phyloP scores from a whole-genome alignment of 2,329 filamentous ascomycete species.

The Hymenotorrendiella dingleyae region DNA sequence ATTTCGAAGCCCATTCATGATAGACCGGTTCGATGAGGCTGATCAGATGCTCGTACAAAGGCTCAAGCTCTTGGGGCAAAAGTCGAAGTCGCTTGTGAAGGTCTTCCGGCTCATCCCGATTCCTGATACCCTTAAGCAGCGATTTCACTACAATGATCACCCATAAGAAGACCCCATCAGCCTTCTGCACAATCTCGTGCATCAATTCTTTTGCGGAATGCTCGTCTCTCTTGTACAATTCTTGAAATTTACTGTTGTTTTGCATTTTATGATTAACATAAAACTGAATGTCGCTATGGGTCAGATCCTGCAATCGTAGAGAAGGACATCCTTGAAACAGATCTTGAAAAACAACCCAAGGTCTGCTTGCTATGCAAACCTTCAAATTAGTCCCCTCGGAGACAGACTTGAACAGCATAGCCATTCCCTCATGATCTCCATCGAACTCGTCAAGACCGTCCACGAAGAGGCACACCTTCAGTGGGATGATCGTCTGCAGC shows the following conservation, averaged over 20 bases:
- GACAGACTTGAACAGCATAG: background rate
- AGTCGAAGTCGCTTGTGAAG: background rate
- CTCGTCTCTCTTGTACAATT: background rate
- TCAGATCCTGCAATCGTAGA: conserved; percentile 7
- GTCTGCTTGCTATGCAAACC: conserved; percentile 7
- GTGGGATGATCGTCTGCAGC: background rate
- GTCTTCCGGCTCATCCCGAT: conserved; percentile 3
- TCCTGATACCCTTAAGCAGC: conserved; percentile 1
- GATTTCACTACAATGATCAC: conserved; percentile 8
- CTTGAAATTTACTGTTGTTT: background rate
- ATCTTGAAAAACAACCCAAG: conserved; percentile 2
- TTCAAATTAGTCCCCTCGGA: background rate
- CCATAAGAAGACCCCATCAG: conserved; percentile 9
- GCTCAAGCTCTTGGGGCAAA: conserved; percentile 4
- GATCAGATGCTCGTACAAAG: conserved; percentile 2
- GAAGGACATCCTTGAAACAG: background rate
- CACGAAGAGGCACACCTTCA: conserved; percentile 8
- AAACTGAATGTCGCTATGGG: conserved; percentile 2
- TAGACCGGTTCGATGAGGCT: background rate
- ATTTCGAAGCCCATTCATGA: background rate
- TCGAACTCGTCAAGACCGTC: conserved; percentile 10
- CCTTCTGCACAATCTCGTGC: conserved; percentile 2
- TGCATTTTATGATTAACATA: conserved; percentile 2
- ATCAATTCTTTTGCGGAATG: background rate
- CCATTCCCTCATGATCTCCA: background rate